Evolutionary conservation across 371 early-diverging fungal genomes (phyloP).

Genomic region (Mortierella sp.): DNA sequence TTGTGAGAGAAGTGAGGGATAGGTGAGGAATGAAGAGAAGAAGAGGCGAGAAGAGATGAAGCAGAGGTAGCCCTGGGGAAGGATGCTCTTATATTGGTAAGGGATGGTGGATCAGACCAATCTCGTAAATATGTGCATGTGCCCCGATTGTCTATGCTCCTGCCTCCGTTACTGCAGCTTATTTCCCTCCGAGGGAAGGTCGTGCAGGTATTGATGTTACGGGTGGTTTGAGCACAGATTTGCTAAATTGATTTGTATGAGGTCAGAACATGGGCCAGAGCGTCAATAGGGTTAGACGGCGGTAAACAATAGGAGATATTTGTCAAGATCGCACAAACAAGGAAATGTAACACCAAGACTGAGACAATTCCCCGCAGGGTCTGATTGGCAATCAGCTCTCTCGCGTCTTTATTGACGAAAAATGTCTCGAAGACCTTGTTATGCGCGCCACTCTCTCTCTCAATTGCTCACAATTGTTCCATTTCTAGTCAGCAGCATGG

Average conservation of each 20-base stretch:
- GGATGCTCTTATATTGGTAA: slow-evolving; percentile 13
- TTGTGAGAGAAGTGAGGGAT: slow-evolving; percentile 2
- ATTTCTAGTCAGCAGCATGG: not conserved
- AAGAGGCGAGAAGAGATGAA: not conserved
- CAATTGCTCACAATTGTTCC: not conserved
- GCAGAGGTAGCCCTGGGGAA: slow-evolving; percentile 11
- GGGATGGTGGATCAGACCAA: slow-evolving; percentile 17
- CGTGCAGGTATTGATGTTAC: not conserved
- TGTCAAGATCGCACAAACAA: not conserved
- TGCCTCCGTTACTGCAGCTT: slow-evolving; percentile 7
- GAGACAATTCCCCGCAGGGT: slow-evolving; percentile 26
- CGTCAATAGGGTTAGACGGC: not conserved
- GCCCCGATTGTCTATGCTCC: slow-evolving; percentile 4
- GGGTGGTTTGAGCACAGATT: slow-evolving; percentile 9
- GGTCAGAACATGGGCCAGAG: slow-evolving; percentile 8
- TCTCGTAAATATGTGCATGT: slow-evolving; percentile 16
- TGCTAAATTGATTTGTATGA: slow-evolving; percentile 7
- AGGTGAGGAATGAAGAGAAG: not conserved
- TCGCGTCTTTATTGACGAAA: slow-evolving; percentile 7
- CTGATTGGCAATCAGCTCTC: slow-evolving; percentile 10
- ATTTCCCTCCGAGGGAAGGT: slow-evolving; percentile 9
- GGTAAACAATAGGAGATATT: slow-evolving; percentile 1
- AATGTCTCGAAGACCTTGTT: slow-evolving; percentile 12
- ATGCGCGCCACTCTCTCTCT: not conserved
- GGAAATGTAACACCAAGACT: not conserved